phyloP scores from a whole-genome alignment of 2,329 filamentous ascomycete species.

The Ophiostoma fasciatum region DNA sequence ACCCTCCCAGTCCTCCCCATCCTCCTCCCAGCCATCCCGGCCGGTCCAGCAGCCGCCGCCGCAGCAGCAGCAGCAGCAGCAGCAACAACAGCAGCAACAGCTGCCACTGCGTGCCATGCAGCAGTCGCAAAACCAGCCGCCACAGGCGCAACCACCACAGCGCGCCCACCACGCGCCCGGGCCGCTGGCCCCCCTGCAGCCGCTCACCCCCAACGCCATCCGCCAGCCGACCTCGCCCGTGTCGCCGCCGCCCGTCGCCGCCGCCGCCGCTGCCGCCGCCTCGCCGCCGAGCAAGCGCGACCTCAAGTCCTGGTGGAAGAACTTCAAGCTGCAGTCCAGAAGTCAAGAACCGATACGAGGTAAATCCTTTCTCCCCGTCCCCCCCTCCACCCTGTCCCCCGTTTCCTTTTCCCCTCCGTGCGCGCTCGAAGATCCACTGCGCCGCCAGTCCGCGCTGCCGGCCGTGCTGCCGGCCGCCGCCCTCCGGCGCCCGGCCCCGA shows the following conservation, averaged over 20 bases:
- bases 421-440: too few species aligned
- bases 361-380: conserved; percentile 3
- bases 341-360: conserved; percentile 28
- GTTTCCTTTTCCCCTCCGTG: background rate
- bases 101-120: background rate
- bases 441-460: too few species aligned
- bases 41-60: too few species aligned
- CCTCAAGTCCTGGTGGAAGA: conserved; percentile 93
- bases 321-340: conserved; percentile 61
- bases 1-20: too few species aligned
- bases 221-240: conserved; percentile 3
- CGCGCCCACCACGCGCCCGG: conserved; percentile 1
- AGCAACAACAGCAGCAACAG: conserved; percentile 1
- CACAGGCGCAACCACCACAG: background rate
- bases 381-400: background rate
- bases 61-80: background rate
- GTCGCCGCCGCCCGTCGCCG: conserved; percentile 13
- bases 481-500: background rate
- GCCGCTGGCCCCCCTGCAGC: conserved; percentile 2
- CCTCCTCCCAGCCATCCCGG: too few species aligned
- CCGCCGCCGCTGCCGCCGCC: conserved; percentile 27
- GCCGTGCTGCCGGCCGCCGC: too few species aligned
- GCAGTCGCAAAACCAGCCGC: conserved; percentile 8
- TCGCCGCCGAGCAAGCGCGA: conserved; percentile 77
- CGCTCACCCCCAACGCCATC: conserved; percentile 6